phyloP scores from a whole-genome alignment of 345 rosid genomes.

The Ailanthus altissimus region DNA sequence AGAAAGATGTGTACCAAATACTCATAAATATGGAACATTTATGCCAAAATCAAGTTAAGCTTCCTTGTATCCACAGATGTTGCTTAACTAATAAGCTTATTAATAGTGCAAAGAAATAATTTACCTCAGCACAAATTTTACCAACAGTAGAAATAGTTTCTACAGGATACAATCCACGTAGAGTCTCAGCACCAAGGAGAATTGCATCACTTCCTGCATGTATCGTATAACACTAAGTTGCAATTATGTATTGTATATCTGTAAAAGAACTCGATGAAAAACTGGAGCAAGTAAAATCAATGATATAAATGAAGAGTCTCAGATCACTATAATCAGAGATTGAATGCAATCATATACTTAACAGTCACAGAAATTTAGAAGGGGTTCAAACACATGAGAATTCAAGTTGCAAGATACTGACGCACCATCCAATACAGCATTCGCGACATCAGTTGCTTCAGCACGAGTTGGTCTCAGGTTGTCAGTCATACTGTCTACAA shows the following conservation, averaged over 20 bases:
- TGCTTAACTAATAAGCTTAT: not conserved
- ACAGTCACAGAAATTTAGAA: not conserved
- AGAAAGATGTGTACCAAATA: not conserved
- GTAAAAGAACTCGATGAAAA: not conserved
- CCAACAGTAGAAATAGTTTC: conserved; percentile 90
- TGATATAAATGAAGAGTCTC: not conserved
- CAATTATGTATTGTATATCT: not conserved
- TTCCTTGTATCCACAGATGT: not conserved
- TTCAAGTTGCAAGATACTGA: not conserved
- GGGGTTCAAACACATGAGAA: not conserved
- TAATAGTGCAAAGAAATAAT: not conserved
- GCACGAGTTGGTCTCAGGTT: conserved; percentile 97
- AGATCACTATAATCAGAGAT: not conserved
- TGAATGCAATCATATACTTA: not conserved
- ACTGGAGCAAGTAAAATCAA: not conserved
- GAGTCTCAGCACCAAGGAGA: conserved; percentile 98
- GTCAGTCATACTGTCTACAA: conserved; percentile 97
- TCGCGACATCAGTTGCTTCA: conserved; percentile 98
- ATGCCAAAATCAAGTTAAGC: not conserved
- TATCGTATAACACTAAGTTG: not conserved
- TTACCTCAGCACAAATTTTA: conserved; percentile 91
- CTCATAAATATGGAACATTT: not conserved
- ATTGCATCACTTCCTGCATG: conserved; percentile 91
- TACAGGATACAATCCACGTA: conserved; percentile 88
- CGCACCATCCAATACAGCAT: conserved; percentile 94